These are phyloP conservation scores for Prunus mongolica DNA, from an alignment of 306 rosid genomes.

Conservation along the genomic window DNA sequence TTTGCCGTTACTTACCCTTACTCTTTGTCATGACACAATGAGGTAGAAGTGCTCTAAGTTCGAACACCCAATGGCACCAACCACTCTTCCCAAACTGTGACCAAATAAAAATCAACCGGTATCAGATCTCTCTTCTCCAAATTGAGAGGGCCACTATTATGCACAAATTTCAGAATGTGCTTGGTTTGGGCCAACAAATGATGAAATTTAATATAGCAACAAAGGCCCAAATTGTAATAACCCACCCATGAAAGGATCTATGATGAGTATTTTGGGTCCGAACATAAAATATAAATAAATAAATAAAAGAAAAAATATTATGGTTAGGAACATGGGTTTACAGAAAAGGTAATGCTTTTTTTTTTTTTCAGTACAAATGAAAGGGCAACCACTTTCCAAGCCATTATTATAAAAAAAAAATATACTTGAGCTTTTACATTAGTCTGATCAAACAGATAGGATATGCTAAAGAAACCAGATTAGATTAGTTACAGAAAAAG, in stretches of 20 bases:
- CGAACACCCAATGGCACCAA: too few relatives aligned
- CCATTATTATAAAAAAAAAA: neutral
- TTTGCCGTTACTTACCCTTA: too few relatives aligned
- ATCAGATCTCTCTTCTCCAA: neutral
- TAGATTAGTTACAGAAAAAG: neutral
- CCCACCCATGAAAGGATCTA: neutral
- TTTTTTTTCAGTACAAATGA: neutral
- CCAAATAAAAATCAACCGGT: neutral
- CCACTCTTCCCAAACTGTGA: too few relatives aligned
- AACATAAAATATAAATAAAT: too few relatives aligned
- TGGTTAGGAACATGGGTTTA: neutral
- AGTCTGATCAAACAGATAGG: constrained; percentile 4
- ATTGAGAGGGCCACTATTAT: neutral
- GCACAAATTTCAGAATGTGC: too few relatives aligned
- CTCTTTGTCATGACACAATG: too few relatives aligned
- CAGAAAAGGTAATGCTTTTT: neutral
- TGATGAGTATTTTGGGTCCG: neutral
- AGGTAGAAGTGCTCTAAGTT: too few relatives aligned
- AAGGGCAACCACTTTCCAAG: constrained; percentile 13
- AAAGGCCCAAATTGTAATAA: neutral
- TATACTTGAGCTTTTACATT: neutral
- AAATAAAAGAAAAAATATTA: too few relatives aligned
- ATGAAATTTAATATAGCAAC: neutral
- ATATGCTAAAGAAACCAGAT: constrained; percentile 6
- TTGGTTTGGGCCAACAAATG: too few relatives aligned